Evolutionary conservation across 495 filamentous ascomycete species (phyloP).

Genomic region (Neurospora pannonica): DNA sequence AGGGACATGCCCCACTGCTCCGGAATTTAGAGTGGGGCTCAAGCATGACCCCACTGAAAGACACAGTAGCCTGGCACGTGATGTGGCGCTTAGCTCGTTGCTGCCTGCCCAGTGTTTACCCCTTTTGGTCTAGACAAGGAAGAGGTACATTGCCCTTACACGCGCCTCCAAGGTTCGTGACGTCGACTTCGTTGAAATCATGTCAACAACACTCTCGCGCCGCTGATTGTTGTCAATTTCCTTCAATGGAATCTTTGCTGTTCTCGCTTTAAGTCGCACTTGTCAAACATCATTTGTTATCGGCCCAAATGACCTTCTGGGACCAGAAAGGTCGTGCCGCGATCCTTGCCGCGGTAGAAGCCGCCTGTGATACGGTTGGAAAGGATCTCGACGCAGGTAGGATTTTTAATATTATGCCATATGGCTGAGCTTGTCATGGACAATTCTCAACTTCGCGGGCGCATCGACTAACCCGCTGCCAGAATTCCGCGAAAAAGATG

Average conservation of each 20-base stretch:
- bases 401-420: background rate
- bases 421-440: background rate
- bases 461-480: background rate
- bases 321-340: slow-evolving; percentile 25
- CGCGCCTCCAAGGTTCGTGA: background rate
- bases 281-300: background rate
- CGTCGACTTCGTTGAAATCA: background rate
- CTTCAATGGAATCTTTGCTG: background rate
- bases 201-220: background rate
- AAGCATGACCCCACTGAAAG: background rate
- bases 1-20: background rate
- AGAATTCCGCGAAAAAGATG: slow-evolving; percentile 17
- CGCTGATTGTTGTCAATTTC: background rate
- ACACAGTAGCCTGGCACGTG: background rate
- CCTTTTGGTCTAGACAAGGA: background rate
- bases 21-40: background rate
- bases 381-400: slow-evolving; percentile 26
- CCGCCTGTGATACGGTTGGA: slow-evolving; percentile 29
- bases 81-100: background rate
- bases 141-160: background rate
- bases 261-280: background rate
- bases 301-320: slow-evolving; percentile 29
- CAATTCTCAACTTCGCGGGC: background rate
- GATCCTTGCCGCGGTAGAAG: slow-evolving; percentile 31
- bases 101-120: background rate